A percentile compares a stretch with the other conserved stretches of the same genome.
Evolutionary conservation across 1,284 basidiomycete species (phyloP).

Genomic region (Acaromyces ingoldii): DNA sequence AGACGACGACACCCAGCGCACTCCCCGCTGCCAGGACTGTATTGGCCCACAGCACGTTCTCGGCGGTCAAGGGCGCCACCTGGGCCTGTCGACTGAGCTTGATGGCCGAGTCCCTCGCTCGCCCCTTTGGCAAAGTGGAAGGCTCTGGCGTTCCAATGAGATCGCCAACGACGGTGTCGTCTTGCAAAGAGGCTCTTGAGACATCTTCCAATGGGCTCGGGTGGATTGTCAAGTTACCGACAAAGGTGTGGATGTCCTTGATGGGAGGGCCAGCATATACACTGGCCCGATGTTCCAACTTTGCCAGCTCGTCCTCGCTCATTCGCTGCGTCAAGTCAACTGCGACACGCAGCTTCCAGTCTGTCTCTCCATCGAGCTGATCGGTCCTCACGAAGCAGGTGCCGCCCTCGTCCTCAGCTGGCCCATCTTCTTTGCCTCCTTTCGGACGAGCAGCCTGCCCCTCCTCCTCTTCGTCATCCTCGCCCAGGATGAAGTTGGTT

Average conservation of each 20-base stretch:
- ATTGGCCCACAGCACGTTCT: slow-evolving; percentile 95
- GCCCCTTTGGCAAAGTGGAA: neutral
- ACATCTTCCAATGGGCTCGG: too few species aligned
- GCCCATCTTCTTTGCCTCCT: neutral
- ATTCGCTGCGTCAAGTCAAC: slow-evolving; percentile 77
- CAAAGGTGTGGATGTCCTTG: slow-evolving; percentile 94
- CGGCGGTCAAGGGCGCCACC: slow-evolving; percentile 61
- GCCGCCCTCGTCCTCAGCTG: slow-evolving; percentile 64
- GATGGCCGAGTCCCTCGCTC: slow-evolving; percentile 49
- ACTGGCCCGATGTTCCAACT: slow-evolving; percentile 53
- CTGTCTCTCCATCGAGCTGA: slow-evolving; percentile 97
- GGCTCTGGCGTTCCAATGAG: slow-evolving; percentile 14
- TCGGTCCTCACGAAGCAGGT: slow-evolving; percentile 97
- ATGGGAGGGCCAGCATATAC: slow-evolving; percentile 78
- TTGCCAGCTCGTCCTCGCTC: slow-evolving; percentile 62
- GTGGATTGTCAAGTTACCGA: slow-evolving; percentile 82
- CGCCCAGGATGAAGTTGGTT: slow-evolving; percentile 27
- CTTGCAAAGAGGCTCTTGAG: too few species aligned
- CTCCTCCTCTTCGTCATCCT: slow-evolving; percentile 26
- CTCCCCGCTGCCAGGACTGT: slow-evolving; percentile 93
- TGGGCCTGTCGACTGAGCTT: slow-evolving; percentile 39
- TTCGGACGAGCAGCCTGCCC: neutral
- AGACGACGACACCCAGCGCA: slow-evolving; percentile 85
- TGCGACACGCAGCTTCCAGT: slow-evolving; percentile 94
- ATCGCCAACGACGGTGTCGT: slow-evolving; percentile 51